Conservation (phyloP, 192 early-diverging fungal species). For the Coemansia sp. region DNA sequence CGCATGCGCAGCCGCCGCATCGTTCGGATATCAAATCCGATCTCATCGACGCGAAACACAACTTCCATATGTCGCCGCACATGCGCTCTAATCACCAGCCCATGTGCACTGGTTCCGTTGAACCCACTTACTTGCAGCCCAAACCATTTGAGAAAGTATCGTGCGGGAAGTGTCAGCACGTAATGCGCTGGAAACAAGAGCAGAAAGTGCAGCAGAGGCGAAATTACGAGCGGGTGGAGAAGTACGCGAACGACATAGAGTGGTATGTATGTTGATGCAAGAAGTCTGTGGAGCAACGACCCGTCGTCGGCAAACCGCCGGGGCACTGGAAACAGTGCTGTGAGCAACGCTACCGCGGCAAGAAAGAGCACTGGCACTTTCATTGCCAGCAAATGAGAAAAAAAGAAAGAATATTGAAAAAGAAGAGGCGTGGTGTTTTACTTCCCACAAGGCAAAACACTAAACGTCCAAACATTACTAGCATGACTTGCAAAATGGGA, state of each 20-base stretch:
- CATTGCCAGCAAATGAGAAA: conserved; percentile 16
- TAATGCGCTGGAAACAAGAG: conserved; percentile 20
- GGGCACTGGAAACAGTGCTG: conserved; percentile 39
- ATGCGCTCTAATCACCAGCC: conserved; percentile 25
- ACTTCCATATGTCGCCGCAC: conserved; percentile 23
- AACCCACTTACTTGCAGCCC: conserved; percentile 41
- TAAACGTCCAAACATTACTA: too few relatives aligned
- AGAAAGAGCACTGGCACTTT: conserved; percentile 32
- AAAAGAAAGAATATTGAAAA: not conserved
- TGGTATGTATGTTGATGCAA: conserved; percentile 26
- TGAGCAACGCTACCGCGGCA: conserved; percentile 20
- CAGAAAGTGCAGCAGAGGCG: conserved; percentile 29
- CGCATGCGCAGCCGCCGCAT: conserved; percentile 44
- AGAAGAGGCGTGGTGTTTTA: not conserved
- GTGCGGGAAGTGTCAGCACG: conserved; percentile 33
- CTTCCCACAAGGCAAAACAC: conserved; percentile 4
- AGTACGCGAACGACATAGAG: conserved; percentile 2
- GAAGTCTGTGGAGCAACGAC: conserved; percentile 23
- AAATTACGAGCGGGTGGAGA: conserved; percentile 31
- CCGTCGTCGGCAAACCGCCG: conserved; percentile 19
- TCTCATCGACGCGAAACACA: conserved; percentile 31
- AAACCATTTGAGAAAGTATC: conserved; percentile 40
- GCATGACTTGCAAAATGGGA: too few relatives aligned
- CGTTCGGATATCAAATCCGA: conserved; percentile 50
- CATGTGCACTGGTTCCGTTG: conserved; percentile 38